Conservation (phyloP, 306 rosid species). For the Lagenaria siceraria region DNA sequence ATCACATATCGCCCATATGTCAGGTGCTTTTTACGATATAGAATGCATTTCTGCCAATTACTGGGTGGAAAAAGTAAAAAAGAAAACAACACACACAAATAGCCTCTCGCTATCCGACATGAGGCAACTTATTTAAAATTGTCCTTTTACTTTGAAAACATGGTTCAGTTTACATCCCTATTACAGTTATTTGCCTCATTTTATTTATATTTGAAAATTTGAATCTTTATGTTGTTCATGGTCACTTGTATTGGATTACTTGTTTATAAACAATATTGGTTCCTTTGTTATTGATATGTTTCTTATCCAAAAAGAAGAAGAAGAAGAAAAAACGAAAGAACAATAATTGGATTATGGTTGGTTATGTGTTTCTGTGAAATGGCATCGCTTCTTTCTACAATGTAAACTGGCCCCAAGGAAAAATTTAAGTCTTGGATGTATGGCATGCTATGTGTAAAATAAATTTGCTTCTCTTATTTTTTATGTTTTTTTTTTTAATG, state of each 20-base stretch:
- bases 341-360: background rate
- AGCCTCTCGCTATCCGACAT: background rate
- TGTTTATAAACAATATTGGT: background rate
- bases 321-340: background rate
- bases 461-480: background rate
- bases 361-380: background rate
- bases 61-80: background rate
- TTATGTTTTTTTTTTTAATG: background rate
- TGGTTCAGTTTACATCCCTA: background rate
- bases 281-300: background rate
- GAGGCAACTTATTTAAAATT: background rate
- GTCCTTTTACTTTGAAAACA: background rate
- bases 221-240: background rate
- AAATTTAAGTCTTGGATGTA: background rate
- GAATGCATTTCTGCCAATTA: background rate
- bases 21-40: conserved; percentile 24
- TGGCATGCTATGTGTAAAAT: background rate
- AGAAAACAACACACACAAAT: background rate
- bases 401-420: background rate
- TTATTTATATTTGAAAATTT: background rate
- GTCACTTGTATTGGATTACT: conserved; percentile 2
- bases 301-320: background rate
- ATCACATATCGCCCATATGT: conserved; percentile 93
- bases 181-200: background rate
- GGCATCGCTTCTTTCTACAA: background rate